Percentiles rank a stretch among this genome's conserved stretches.
phyloP scores from a whole-genome alignment of 768 basidiomycete species.

The Lyophyllum atratum region DNA sequence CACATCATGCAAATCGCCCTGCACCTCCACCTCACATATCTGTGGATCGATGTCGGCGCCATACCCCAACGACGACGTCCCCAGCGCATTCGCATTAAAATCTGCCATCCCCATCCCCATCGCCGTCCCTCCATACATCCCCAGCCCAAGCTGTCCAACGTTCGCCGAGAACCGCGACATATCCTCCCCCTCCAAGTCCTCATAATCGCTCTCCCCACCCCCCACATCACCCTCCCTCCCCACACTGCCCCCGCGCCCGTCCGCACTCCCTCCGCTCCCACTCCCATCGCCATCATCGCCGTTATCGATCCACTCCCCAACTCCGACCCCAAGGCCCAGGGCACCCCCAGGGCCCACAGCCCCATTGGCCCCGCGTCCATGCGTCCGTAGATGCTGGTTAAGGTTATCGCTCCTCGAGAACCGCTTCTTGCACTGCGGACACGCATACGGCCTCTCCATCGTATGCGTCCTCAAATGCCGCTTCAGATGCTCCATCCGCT shows the following conservation, averaged over 20 bases:
- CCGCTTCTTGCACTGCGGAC: slow-evolving; percentile 72
- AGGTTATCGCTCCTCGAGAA: slow-evolving; percentile 92
- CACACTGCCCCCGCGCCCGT: slow-evolving; percentile 20
- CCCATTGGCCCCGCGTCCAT: slow-evolving; percentile 42
- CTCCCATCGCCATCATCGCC: slow-evolving; percentile 23
- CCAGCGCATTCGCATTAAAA: slow-evolving; percentile 13
- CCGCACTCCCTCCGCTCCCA: slow-evolving; percentile 24
- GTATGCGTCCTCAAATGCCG: slow-evolving; percentile 88
- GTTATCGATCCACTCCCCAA: slow-evolving; percentile 14
- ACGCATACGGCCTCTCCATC: slow-evolving; percentile 82
- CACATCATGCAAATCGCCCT: slow-evolving; percentile 52
- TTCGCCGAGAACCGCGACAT: slow-evolving; percentile 2
- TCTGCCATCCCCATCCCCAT: slow-evolving; percentile 29
- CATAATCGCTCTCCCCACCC: slow-evolving; percentile 26
- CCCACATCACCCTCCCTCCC: slow-evolving; percentile 18
- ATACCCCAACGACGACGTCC: slow-evolving; percentile 13
- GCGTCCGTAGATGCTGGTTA: slow-evolving; percentile 83
- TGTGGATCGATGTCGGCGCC: slow-evolving; percentile 42
- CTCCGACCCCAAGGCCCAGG: slow-evolving; percentile 8
- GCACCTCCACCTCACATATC: slow-evolving; percentile 64
- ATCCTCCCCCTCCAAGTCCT: slow-evolving; percentile 27
- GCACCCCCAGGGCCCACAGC: slow-evolving; percentile 8
- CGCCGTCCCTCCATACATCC: slow-evolving; percentile 28
- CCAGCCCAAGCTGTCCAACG: slow-evolving; percentile 18
- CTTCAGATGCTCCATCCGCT: slow-evolving; percentile 90